phyloP scores from a whole-genome alignment of 148 eudicot genomes.

The Vaccinium myrtillus region DNA sequence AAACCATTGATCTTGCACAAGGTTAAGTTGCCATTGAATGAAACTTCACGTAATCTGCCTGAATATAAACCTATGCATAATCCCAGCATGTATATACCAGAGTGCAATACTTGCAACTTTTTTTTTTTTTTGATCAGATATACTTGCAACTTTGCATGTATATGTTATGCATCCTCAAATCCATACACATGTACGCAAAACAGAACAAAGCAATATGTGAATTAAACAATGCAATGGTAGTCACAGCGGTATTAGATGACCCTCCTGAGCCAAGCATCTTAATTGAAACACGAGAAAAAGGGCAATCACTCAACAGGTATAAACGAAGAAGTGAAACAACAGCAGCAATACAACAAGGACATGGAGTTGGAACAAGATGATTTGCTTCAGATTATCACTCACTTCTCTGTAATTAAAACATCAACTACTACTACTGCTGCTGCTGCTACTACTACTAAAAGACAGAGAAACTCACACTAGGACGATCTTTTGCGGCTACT shows the following conservation, averaged over 20 bases:
- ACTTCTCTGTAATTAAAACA: background rate
- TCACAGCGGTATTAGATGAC: background rate
- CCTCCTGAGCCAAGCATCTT: background rate
- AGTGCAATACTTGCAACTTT: background rate
- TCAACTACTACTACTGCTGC: background rate
- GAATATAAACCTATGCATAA: background rate
- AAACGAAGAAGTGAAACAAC: background rate
- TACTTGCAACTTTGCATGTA: background rate
- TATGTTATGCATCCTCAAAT: background rate
- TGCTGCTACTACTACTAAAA: background rate
- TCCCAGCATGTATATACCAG: background rate
- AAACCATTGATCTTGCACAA: background rate
- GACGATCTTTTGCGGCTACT: conserved; percentile 15
- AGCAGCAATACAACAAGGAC: background rate
- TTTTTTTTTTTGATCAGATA: too few species aligned
- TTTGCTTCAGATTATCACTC: background rate
- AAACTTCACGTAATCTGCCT: background rate
- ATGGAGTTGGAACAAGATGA: too few species aligned
- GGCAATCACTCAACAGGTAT: too few species aligned
- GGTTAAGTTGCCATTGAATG: too few species aligned
- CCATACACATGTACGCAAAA: background rate
- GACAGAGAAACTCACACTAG: background rate
- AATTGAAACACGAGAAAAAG: background rate
- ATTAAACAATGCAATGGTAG: background rate
- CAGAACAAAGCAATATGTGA: background rate